phyloP scores from a whole-genome alignment of 768 basidiomycete genomes.

The Agaricus blazei region DNA sequence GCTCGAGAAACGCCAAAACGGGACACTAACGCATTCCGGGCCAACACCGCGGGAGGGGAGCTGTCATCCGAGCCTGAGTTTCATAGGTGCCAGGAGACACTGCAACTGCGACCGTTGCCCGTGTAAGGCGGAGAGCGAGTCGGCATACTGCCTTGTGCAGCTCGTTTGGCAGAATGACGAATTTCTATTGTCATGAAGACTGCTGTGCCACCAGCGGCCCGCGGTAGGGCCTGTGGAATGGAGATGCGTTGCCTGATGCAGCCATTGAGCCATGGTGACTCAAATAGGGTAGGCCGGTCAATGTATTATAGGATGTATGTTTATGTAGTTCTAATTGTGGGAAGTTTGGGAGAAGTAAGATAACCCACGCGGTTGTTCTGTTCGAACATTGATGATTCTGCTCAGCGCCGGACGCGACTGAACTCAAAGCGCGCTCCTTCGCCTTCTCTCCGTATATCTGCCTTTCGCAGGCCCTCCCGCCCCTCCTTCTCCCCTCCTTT shows the following conservation, averaged over 20 bases:
- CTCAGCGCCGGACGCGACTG: conserved; percentile 46
- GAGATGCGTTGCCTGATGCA: background rate
- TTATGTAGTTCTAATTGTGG: conserved; percentile 12
- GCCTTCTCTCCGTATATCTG: conserved; percentile 8
- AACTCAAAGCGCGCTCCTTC: conserved; percentile 20
- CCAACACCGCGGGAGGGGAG: background rate
- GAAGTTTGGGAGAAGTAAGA: conserved; percentile 12
- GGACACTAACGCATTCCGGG: background rate
- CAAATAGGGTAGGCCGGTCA: background rate
- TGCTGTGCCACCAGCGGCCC: background rate
- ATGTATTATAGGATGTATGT: background rate
- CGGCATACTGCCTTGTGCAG: background rate
- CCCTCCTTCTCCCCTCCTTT: conserved; percentile 7
- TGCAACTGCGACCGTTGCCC: background rate
- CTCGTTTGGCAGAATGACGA: background rate
- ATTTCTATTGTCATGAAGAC: background rate
- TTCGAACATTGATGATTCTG: conserved; percentile 22
- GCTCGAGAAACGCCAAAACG: background rate
- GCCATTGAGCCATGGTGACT: background rate
- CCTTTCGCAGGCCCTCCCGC: conserved; percentile 4
- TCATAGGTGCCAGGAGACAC: background rate
- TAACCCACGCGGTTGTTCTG: conserved; percentile 9
- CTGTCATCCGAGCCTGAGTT: background rate
- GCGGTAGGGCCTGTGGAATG: background rate
- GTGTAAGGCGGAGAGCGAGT: background rate